These are phyloP conservation scores for Mucor irregularis DNA, from an alignment of 371 early-diverging fungal species.

Conservation along the genomic window DNA sequence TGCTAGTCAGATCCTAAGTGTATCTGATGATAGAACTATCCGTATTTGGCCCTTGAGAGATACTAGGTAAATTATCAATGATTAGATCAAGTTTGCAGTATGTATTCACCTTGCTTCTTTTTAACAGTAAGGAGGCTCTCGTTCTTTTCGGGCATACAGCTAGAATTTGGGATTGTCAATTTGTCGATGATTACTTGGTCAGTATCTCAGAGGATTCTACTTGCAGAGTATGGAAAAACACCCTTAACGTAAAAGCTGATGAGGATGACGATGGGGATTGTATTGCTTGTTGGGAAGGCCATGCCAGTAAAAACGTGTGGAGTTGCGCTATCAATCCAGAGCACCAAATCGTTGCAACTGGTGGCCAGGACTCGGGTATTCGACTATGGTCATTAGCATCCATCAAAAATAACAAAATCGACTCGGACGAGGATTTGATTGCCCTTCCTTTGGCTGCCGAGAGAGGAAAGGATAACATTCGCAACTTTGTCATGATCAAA, in stretches of 20 bases:
- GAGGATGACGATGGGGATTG: slow-evolving; percentile 50
- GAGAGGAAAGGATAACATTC: slow-evolving; percentile 38
- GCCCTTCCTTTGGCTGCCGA: slow-evolving; percentile 24
- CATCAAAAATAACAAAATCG: slow-evolving; percentile 58
- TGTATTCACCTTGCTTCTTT: neutral
- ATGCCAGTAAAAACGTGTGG: slow-evolving; percentile 85
- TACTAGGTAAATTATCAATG: slow-evolving; percentile 20
- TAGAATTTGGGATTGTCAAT: slow-evolving; percentile 81
- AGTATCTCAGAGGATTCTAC: slow-evolving; percentile 78
- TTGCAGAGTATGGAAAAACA: slow-evolving; percentile 79
- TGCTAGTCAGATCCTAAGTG: slow-evolving; percentile 63
- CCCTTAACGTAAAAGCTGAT: slow-evolving; percentile 24
- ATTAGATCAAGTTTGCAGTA: neutral
- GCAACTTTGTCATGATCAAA: slow-evolving; percentile 55
- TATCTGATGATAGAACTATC: slow-evolving; percentile 86
- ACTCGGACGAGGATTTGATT: slow-evolving; percentile 46
- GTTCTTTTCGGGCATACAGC: slow-evolving; percentile 81
- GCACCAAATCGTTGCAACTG: slow-evolving; percentile 64
- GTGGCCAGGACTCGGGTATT: slow-evolving; percentile 81
- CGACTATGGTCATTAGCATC: slow-evolving; percentile 68
- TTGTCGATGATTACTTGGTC: slow-evolving; percentile 59
- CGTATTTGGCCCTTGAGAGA: slow-evolving; percentile 68
- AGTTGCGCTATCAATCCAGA: slow-evolving; percentile 66
- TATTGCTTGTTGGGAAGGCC: slow-evolving; percentile 77
- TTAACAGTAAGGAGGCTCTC: slow-evolving; percentile 36